Base-by-base conservation (phyloP, 208 protist genomes). In the Leishmania braziliensis region DNA sequence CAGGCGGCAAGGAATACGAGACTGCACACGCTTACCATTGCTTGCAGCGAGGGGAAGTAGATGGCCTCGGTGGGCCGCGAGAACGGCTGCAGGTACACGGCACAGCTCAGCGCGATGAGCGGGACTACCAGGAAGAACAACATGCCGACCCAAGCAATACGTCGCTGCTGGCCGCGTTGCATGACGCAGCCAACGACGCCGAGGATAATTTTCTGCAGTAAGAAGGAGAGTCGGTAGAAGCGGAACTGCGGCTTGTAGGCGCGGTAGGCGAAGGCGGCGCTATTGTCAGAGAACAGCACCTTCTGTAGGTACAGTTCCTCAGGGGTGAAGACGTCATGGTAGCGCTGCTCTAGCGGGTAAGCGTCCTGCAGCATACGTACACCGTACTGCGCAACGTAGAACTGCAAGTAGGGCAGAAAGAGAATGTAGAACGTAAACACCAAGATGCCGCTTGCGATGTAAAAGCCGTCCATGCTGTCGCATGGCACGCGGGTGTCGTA, bases 251-350 rank as follows among this genome's bases (percentile, higher is more conserved):
- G 86, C 79, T 88, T 91, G 79, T 91, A 96, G 4, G 89, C 90
- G 39, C 86, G 79, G 66, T 93, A 96, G 29, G 92, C 82, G 48
- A 90, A 90, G 66, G 80, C 70, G 5, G 90, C 90, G 65, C 88
- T 78, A 77, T 95, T 95, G 53, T 81, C 65, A 2, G 91, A 94
- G 33, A 78, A 84, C n/a, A 85, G 65, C 63, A 92, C 88, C 76
- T 93, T 92, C 86, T 95, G 90, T 53, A 90, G 88, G 81, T 90
- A 93, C 16, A 92, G 78, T 74, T 96, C 91, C 39, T 88, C 74
- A 20, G 85, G 60, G 23, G 88, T 90, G 74, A 93, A 92, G 65
- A 89, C 83, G 74, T 93, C 90, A 60, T 85, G 74, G 36, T 90
- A 85, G 53, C 91, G 89, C 43, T 83, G 89, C 80, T 93, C 86